Percentiles rank a stretch among this genome's conserved stretches.
Conservation (phyloP, 140 eudicot genomes). For the Bidens hawaiensis region DNA sequence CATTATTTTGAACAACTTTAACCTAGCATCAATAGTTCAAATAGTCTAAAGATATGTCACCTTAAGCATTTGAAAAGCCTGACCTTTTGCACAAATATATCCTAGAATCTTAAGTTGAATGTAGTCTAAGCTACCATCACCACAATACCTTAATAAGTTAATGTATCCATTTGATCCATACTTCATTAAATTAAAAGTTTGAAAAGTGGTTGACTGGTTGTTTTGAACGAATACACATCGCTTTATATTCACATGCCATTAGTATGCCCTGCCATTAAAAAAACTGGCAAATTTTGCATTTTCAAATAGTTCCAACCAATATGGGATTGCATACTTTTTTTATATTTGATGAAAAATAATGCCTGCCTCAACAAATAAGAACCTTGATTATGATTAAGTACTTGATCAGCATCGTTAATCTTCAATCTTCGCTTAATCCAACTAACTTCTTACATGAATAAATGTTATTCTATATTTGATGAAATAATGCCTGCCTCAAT, state of each 20-base stretch:
- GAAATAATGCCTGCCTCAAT: background rate
- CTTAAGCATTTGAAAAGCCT: background rate
- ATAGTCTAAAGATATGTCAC: background rate
- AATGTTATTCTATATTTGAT: background rate
- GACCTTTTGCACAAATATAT: background rate
- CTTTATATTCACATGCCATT: background rate
- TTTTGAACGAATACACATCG: background rate
- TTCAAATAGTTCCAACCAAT: background rate
- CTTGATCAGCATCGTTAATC: background rate
- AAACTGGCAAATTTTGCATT: background rate
- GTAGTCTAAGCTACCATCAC: background rate
- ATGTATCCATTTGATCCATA: background rate
- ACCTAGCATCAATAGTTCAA: background rate
- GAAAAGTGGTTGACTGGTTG: background rate
- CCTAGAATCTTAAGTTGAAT: background rate
- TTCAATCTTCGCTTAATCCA: constrained; percentile 8
- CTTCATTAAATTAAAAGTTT: background rate
- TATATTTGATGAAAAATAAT: too few relatives aligned
- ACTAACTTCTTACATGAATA: background rate
- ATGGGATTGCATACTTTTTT: background rate
- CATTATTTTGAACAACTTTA: background rate
- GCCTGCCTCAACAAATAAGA: background rate
- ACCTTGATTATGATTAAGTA: background rate
- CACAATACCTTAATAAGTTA: background rate
- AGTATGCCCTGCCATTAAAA: background rate